These are phyloP conservation scores for Dothideomycetes sp. DNA, from an alignment of 2,329 filamentous ascomycete genomes.

Conservation along the genomic window DNA sequence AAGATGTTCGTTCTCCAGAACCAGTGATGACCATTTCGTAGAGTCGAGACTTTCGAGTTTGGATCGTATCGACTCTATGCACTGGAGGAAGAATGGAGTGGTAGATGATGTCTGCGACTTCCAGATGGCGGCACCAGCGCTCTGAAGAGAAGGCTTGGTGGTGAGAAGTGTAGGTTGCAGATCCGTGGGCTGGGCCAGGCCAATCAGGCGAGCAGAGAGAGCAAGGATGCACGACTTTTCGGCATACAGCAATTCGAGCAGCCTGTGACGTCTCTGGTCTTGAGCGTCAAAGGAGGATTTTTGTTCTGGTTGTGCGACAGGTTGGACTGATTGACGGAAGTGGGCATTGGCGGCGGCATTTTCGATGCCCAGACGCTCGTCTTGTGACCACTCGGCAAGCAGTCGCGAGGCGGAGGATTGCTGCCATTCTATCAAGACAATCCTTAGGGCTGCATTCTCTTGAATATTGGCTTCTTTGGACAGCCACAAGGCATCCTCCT, in stretches of 20 bases:
- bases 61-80: conserved; percentile 20
- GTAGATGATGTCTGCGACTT: conserved; percentile 14
- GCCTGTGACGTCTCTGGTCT: conserved; percentile 5
- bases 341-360: conserved; percentile 61
- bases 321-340: conserved; percentile 14
- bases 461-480: conserved; percentile 70
- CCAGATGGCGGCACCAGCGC: conserved; percentile 1
- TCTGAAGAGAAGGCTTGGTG: background rate
- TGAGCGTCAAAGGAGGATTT: conserved; percentile 8
- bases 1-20: conserved; percentile 44
- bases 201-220: conserved; percentile 5
- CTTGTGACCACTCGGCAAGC: conserved; percentile 59
- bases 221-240: conserved; percentile 7
- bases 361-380: conserved; percentile 67
- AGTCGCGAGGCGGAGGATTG: conserved; percentile 65
- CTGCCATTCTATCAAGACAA: conserved; percentile 78
- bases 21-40: conserved; percentile 39
- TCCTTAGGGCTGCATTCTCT: conserved; percentile 69
- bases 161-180: conserved; percentile 1
- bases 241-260: conserved; percentile 2
- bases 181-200: conserved; percentile 5
- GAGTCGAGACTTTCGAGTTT: conserved; percentile 29
- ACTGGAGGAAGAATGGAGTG: conserved; percentile 17
- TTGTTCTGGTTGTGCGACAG: background rate
- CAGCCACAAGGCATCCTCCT: conserved; percentile 78